Percentiles rank a stretch among this genome's conserved stretches.
phyloP scores from a whole-genome alignment of 2,329 filamentous ascomycete species.

The Hypoxylon sp. region DNA sequence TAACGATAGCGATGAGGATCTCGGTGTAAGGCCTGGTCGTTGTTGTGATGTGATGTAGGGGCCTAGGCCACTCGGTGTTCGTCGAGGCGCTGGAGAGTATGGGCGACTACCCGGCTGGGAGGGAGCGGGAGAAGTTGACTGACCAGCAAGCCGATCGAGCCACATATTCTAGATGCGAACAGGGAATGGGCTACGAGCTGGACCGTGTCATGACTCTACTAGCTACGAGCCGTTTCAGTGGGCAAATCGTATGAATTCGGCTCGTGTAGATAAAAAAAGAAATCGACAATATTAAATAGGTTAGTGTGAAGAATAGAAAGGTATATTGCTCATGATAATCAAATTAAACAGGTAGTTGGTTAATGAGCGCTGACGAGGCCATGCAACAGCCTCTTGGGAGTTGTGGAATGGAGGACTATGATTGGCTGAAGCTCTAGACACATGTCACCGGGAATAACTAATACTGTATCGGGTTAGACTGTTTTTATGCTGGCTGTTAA shows the following conservation, averaged over 20 bases:
- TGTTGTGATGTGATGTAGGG: conserved; percentile 76
- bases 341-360: conserved; percentile 8
- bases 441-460: conserved; percentile 32
- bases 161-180: conserved; percentile 73
- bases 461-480: conserved; percentile 34
- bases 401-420: conserved; percentile 15
- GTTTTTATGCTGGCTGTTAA: conserved; percentile 2
- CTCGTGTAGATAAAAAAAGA: background rate
- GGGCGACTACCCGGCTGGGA: conserved; percentile 74
- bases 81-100: conserved; percentile 78
- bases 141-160: conserved; percentile 87
- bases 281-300: background rate
- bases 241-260: conserved; percentile 8
- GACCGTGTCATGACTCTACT: conserved; percentile 41
- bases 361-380: conserved; percentile 36
- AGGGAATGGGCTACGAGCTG: conserved; percentile 39
- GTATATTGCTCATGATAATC: conserved; percentile 23
- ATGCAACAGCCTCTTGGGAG: conserved; percentile 43
- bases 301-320: conserved; percentile 5
- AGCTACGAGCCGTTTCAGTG: conserved; percentile 14
- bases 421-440: conserved; percentile 39
- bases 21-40: conserved; percentile 76
- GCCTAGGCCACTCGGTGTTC: conserved; percentile 77
- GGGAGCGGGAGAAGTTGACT: conserved; percentile 72
- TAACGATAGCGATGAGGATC: conserved; percentile 82